Evolutionary conservation across 257 asterid genomes (phyloP).

Genomic region (Solanum pimpinellifolium): DNA sequence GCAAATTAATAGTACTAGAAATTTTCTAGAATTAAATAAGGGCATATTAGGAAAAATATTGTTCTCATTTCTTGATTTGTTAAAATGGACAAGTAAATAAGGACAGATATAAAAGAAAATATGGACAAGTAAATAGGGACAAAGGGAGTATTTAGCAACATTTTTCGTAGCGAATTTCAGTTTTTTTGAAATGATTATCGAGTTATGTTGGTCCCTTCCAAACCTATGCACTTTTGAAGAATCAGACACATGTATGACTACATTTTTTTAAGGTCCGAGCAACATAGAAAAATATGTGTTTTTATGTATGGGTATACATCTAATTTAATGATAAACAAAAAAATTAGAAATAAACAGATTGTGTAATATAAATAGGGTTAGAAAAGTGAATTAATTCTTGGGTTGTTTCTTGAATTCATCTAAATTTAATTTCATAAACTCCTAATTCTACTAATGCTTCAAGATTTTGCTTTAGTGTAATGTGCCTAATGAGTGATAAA

Average conservation of each 20-base stretch:
- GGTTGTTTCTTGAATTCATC: neutral
- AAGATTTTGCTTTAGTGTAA: neutral
- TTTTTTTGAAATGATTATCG: neutral
- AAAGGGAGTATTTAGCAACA: neutral
- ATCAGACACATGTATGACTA: neutral
- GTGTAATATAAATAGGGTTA: neutral
- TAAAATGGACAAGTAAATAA: no score
- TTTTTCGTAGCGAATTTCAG: neutral
- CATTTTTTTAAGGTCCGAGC: neutral
- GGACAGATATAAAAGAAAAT: no score
- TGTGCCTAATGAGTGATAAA: neutral
- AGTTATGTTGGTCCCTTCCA: neutral
- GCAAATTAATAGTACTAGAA: no score
- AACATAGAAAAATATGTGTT: neutral
- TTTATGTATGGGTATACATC: neutral
- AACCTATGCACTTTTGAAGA: neutral
- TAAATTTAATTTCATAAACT: neutral
- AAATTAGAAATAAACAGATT: neutral
- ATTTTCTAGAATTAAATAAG: no score
- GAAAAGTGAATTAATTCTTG: no score
- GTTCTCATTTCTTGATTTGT: no score
- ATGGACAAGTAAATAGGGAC: no score
- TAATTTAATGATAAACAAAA: neutral
- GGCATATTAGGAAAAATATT: no score
- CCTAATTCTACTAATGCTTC: neutral